Percentiles rank a stretch among this genome's conserved stretches.
phyloP scores from a whole-genome alignment of 2,329 filamentous ascomycete species.

The Fusarium sulawesiense region DNA sequence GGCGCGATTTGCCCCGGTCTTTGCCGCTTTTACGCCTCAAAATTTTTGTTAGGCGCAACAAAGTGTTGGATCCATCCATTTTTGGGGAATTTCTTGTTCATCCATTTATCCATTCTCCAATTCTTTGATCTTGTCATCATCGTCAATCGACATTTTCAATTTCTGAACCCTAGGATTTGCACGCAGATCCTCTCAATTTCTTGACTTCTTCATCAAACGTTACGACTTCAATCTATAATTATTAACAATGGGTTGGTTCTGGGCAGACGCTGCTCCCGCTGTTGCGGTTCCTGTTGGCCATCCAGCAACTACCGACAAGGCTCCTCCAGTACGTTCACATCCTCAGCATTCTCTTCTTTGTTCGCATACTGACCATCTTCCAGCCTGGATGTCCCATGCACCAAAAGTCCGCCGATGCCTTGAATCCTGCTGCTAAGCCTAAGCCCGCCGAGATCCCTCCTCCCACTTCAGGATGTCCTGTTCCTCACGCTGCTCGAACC shows the following conservation, averaged over 20 bases:
- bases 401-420: conserved; percentile 62
- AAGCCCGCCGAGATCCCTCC: conserved; percentile 38
- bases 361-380: conserved; percentile 36
- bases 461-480: conserved; percentile 52
- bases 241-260: conserved; percentile 70
- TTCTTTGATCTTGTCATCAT: conserved; percentile 33
- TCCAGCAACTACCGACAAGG: conserved; percentile 45
- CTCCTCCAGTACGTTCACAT: conserved; percentile 49
- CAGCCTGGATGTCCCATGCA: conserved; percentile 70
- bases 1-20: conserved; percentile 32
- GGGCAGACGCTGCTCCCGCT: conserved; percentile 62
- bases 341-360: background rate
- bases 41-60: conserved; percentile 33
- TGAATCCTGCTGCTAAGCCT: conserved; percentile 50
- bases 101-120: conserved; percentile 35
- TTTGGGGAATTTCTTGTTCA: conserved; percentile 30
- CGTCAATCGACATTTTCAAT: conserved; percentile 8
- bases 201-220: conserved; percentile 2
- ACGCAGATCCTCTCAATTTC: background rate
- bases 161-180: background rate
- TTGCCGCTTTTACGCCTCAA: conserved; percentile 21
- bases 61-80: conserved; percentile 4
- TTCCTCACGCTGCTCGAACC: conserved; percentile 55
- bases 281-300: conserved; percentile 51
- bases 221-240: background rate